Conservation (phyloP, 306 rosid genomes). For the Lathyrus oleraceus region DNA sequence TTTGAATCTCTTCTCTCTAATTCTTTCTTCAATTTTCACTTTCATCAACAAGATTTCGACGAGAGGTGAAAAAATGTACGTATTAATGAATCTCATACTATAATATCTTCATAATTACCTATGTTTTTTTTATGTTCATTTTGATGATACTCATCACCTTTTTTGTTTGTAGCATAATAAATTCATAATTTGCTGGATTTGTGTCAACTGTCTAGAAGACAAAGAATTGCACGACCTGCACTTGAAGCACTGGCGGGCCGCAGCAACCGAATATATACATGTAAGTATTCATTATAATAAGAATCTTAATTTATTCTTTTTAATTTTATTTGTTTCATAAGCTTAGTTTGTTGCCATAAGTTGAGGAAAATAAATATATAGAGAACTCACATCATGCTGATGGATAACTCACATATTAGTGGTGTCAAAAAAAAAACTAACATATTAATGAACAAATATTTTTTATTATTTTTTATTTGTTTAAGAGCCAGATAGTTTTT, state of each 20-base stretch:
- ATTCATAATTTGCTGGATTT: background rate
- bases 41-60: background rate
- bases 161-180: background rate
- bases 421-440: too few relatives aligned
- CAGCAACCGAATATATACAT: background rate
- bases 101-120: background rate
- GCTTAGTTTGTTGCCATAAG: background rate
- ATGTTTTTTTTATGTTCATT: background rate
- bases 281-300: background rate
- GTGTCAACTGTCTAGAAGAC: background rate
- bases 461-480: too few relatives aligned
- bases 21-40: background rate
- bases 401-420: too few relatives aligned
- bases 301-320: background rate
- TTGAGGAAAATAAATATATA: background rate
- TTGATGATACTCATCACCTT: background rate
- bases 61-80: background rate
- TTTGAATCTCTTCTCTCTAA: background rate
- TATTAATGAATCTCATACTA: background rate
- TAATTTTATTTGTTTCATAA: background rate
- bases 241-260: background rate
- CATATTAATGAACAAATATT: too few relatives aligned
- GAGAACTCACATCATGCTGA: too few relatives aligned
- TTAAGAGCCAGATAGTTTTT: background rate
- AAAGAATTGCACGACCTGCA: background rate